Base-by-base conservation (phyloP, 2,329 filamentous ascomycete genomes). In the Neoascochyta sp. region DNA sequence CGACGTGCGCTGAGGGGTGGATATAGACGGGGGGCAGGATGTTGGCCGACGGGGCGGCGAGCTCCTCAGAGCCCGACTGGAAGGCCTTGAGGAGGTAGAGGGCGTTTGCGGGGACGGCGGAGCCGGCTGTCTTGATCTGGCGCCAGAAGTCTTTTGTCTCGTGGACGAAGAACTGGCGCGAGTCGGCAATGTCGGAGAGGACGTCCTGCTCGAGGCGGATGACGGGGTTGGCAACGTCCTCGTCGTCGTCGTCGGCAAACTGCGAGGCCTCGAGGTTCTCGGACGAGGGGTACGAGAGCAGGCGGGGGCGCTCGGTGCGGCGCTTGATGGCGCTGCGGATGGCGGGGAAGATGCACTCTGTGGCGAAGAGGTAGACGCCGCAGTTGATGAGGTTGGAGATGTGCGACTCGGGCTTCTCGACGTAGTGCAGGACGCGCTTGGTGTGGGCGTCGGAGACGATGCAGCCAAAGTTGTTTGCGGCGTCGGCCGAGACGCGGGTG, bases 61-160 rank as follows among this genome's bases (percentile, higher is more conserved):
- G 81, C 69, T 95, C 90, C 30, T 80, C 74, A 21, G 86, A 87
- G 47, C 80, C 80, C 24, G 74, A 76, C 67, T 96, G 90, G 72
- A 83, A 83, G 12, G 92, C 90, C 71, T 95, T 87, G 63, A 93
- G 87, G 32, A 98, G 79, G 68, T 98, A 98, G 18, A 98, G 77
- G 9, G 92, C 92, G 58, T 96, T 96, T 43, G 92, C 92, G 10
- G 92, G 92, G 16, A 98, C 88, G 27, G 92, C 92, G 5, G 90
- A 96, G 38, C 92, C 92, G 38, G 92, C 92, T 2, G 92, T 95
- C 78, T 98, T 98, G 77, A 98, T 96, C 74, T 98, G 92, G 52
- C 92, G 87, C 92, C 92, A 98, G 67, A 98, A 98, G 65, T 96
- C 92, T 71, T 93, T 94, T 47, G 90, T 96, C 72, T 98, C 92